Base-by-base conservation (phyloP, 2,329 filamentous ascomycete genomes). In the Colletotrichum sidae region DNA sequence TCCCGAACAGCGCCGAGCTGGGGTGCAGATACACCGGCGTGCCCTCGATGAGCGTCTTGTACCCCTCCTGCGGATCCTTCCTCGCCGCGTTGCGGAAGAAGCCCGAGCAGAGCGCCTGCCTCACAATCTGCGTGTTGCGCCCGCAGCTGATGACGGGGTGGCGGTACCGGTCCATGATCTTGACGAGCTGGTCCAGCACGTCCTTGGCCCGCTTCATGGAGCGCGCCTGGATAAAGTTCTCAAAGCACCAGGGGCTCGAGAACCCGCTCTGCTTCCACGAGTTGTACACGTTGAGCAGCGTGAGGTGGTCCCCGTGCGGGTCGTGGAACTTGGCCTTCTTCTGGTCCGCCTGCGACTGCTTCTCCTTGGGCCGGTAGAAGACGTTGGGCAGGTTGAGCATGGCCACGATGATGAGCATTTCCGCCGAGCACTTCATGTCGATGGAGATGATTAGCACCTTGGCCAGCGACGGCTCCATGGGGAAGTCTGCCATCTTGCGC, bases 311-410 rank as follows among this genome's bases (percentile, higher is more conserved):
- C 56, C 96, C 96, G 61, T 93, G 89, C 0, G 95, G 92, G 73
- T 99, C 96, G 80, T 97, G 93, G 80, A 99, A 99, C 76, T 97
- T 97, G 69, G 94, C 86, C 79, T 97, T 97, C 83, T 98, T 98
- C 78, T 97, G 93, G 74, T 99, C 96, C 3, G 96, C 96, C 77
- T 97, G 93, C 52, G 92, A 86, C 74, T 98, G 95, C 81, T 99
- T 99, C 75, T 99, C 96, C 73, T 97, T 97, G 0, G 96, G 96
- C 0, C 96, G 90, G 78, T 97, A 97, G 80, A 98, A 99, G 47
- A 97, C 88, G 3, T 88, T 92, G 60, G 91, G 89, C 9, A 96
- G 89, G 44, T 92, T 94, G 60, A 99, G 88, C 94, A 97, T 97
- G 47, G 94, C 92, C 2, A 99, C 94, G 66, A 99, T 97, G 69